Conservation (phyloP, 2,329 filamentous ascomycete species). For the Aplosporella prunicola region DNA sequence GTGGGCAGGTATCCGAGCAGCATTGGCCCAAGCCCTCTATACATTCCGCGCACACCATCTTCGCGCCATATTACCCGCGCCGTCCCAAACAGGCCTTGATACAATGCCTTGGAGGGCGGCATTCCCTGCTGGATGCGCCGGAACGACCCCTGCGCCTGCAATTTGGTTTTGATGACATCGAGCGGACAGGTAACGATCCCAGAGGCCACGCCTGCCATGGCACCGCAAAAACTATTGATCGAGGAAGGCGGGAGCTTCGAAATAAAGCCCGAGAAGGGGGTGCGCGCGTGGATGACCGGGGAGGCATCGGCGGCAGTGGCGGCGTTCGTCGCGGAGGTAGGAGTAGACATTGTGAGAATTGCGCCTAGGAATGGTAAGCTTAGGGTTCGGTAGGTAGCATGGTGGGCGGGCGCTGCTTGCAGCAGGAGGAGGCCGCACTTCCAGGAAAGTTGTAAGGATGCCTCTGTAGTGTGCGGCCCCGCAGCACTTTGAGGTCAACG, state of each 20-base stretch:
- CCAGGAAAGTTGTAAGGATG: constrained; percentile 8
- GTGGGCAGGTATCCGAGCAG: constrained; percentile 92
- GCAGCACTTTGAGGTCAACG: constrained; percentile 11
- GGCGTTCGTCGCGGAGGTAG: constrained; percentile 8
- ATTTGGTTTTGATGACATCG: constrained; percentile 97
- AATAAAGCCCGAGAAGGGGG: background rate
- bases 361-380: constrained; percentile 6
- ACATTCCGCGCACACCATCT: constrained; percentile 83
- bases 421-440: constrained; percentile 10
- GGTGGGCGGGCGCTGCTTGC: no score
- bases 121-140: constrained; percentile 40
- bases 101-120: constrained; percentile 48
- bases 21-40: constrained; percentile 88
- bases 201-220: constrained; percentile 81
- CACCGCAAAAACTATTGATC: constrained; percentile 78
- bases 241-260: constrained; percentile 44
- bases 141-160: constrained; percentile 91
- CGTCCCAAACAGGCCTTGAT: constrained; percentile 80
- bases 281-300: background rate
- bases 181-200: constrained; percentile 93
- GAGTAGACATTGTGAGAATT: constrained; percentile 10
- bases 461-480: constrained; percentile 11
- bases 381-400: no score
- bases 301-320: constrained; percentile 5
- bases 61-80: constrained; percentile 76